Conservation (phyloP, 371 early-diverging fungal species). For the Mucor racemosus region DNA sequence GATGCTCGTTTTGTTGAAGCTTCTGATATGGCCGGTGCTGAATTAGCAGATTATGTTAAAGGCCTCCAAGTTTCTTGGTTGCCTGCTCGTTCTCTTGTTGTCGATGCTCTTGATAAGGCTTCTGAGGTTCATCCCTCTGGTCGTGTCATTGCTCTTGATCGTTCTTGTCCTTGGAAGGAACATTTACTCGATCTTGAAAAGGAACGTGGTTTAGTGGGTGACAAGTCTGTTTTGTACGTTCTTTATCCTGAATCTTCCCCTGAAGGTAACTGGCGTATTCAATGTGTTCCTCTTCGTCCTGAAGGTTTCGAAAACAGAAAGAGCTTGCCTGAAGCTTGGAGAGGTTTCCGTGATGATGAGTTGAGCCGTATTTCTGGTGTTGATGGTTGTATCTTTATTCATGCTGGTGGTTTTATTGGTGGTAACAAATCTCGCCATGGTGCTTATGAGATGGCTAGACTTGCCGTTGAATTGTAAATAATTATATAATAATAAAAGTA, state of each 20-base stretch:
- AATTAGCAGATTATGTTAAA: slow-evolving; percentile 69
- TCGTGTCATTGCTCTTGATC: slow-evolving; percentile 80
- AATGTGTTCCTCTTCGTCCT: slow-evolving; percentile 78
- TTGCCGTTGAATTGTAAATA: slow-evolving; percentile 51
- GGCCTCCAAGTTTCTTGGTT: slow-evolving; percentile 82
- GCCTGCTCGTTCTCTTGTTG: slow-evolving; percentile 88
- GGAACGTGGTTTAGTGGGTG: slow-evolving; percentile 51
- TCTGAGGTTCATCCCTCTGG: slow-evolving; percentile 75
- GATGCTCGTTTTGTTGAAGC: slow-evolving; percentile 76
- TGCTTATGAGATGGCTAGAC: slow-evolving; percentile 53
- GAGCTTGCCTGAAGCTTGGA: slow-evolving; percentile 94
- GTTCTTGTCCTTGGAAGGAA: slow-evolving; percentile 92
- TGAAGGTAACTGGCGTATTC: slow-evolving; percentile 74
- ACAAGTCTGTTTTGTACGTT: slow-evolving; percentile 71
- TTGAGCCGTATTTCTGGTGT: slow-evolving; percentile 79
- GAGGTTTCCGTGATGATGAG: slow-evolving; percentile 92
- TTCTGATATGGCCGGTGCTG: slow-evolving; percentile 77
- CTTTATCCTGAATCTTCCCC: slow-evolving; percentile 74
- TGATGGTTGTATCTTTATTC: slow-evolving; percentile 92
- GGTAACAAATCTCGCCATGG: slow-evolving; percentile 57
- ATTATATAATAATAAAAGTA: slow-evolving; percentile 4
- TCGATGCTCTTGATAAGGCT: slow-evolving; percentile 63
- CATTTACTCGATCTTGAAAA: slow-evolving; percentile 79
- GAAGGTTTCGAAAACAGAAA: slow-evolving; percentile 88
- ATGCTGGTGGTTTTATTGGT: slow-evolving; percentile 79